Conservation (phyloP, 1,284 basidiomycete genomes). For the Fomitopsis betulina region DNA sequence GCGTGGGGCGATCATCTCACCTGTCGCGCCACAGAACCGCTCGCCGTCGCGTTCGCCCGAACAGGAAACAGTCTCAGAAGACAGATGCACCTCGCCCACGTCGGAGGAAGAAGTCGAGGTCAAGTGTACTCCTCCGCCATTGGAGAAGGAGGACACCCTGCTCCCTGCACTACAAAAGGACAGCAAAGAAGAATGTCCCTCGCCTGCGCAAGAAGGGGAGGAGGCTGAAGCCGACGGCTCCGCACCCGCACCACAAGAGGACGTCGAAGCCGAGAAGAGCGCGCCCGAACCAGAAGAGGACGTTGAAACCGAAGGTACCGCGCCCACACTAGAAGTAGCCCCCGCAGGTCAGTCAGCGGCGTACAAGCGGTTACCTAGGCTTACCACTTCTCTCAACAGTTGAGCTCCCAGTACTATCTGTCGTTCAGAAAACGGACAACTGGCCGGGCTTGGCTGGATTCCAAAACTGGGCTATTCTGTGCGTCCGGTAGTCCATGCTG, state of each 20-base stretch:
- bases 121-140: neutral
- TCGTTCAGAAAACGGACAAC: neutral
- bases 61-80: no score
- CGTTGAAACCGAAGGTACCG: neutral
- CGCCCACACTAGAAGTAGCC: neutral
- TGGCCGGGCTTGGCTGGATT: neutral
- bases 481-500: neutral
- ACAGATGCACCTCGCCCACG: no score
- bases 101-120: no score
- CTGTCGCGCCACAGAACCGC: neutral
- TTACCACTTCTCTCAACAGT: neutral
- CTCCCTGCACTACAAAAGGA: no score
- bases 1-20: neutral
- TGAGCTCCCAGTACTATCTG: neutral
- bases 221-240: no score
- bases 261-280: no score
- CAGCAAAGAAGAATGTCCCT: neutral
- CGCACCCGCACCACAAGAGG: no score
- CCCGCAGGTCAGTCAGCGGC: neutral
- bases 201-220: neutral
- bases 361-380: neutral
- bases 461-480: neutral
- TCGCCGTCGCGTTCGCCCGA: no score
- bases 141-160: neutral
- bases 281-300: neutral